phyloP scores from a whole-genome alignment of 2,329 filamentous ascomycete species.

The Ploettnerulaceae sp. region DNA sequence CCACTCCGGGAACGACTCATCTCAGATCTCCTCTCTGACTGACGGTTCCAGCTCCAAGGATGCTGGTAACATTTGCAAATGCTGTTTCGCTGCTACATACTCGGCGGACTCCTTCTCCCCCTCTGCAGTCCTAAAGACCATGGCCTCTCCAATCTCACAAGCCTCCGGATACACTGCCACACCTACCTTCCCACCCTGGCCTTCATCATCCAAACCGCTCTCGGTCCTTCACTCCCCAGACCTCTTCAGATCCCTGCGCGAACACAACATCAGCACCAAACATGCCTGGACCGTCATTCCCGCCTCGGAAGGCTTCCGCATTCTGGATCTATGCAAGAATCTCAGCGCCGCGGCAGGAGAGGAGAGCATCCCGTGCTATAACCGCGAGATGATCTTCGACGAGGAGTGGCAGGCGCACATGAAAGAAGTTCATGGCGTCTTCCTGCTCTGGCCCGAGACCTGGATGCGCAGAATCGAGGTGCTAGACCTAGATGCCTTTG shows the following conservation, averaged over 20 bases:
- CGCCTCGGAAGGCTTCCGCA: constrained; percentile 26
- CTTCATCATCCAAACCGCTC: not conserved
- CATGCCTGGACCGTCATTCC: constrained; percentile 30
- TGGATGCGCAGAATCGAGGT: constrained; percentile 33
- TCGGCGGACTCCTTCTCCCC: constrained; percentile 19
- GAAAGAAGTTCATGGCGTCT: constrained; percentile 32
- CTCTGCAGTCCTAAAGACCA: constrained; percentile 20
- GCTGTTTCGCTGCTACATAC: not conserved
- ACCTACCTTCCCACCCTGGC: not conserved
- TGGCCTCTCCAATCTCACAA: constrained; percentile 9
- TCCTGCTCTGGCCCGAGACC: constrained; percentile 31
- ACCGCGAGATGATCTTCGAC: constrained; percentile 31
- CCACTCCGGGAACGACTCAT: constrained; percentile 13
- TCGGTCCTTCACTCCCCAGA: constrained; percentile 13
- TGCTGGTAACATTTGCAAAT: too few relatives aligned
- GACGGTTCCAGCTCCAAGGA: too few relatives aligned
- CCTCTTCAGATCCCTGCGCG: constrained; percentile 24
- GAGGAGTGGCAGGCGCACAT: constrained; percentile 33
- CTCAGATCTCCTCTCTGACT: constrained; percentile 14
- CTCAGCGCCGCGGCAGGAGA: constrained; percentile 9
- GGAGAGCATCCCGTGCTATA: constrained; percentile 26
- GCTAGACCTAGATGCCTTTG: constrained; percentile 29
- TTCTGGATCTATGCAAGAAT: constrained; percentile 29
- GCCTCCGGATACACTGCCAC: not conserved
- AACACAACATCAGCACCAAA: constrained; percentile 28